phyloP scores from a whole-genome alignment of 306 rosid genomes.

The Sesbania bispinosa region DNA sequence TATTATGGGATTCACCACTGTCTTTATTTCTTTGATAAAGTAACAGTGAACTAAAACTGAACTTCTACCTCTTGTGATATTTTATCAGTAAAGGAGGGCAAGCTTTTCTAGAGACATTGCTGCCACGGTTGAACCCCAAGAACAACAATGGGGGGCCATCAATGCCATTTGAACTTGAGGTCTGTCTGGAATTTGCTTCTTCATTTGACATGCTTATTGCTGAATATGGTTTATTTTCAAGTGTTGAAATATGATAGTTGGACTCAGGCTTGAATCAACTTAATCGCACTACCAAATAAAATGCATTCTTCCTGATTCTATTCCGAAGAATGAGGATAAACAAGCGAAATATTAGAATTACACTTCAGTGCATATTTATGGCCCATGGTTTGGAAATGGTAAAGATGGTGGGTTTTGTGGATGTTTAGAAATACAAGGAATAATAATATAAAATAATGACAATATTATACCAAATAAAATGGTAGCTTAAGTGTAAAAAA shows the following conservation, averaged over 20 bases:
- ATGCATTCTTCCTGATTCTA: neutral
- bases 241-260: conserved; percentile 7
- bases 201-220: conserved; percentile 4
- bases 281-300: neutral
- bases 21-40: conserved; percentile 7
- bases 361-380: neutral
- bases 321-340: neutral
- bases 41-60: conserved; percentile 13
- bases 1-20: conserved; percentile 7
- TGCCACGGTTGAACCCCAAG: conserved; percentile 88
- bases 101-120: conserved; percentile 80
- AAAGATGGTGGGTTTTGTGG: neutral
- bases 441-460: neutral
- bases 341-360: neutral
- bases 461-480: neutral
- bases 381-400: neutral
- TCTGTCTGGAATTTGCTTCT: conserved; percentile 36
- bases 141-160: conserved; percentile 73
- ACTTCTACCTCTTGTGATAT: conserved; percentile 28
- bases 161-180: conserved; percentile 98
- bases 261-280: neutral
- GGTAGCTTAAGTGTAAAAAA: neutral
- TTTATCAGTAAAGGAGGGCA: conserved; percentile 79
- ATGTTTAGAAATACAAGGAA: neutral
- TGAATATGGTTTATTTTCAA: neutral